phyloP scores from a whole-genome alignment of 2,329 filamentous ascomycete species.

The Byssoonygena ceratinophila region DNA sequence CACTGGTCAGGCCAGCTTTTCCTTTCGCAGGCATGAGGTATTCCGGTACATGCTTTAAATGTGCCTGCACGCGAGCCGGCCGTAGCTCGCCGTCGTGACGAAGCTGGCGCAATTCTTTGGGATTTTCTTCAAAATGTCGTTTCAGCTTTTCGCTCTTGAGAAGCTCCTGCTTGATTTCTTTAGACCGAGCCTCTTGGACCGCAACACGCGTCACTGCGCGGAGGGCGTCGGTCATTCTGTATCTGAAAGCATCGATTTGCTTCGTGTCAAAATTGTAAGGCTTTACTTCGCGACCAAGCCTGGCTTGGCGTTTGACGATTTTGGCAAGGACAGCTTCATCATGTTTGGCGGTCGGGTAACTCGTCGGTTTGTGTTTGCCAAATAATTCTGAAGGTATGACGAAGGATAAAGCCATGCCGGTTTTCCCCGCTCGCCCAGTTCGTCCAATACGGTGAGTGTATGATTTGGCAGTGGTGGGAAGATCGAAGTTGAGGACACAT shows the following conservation, averaged over 20 bases:
- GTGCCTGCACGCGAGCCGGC: constrained; percentile 71
- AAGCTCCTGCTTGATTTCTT: constrained; percentile 79
- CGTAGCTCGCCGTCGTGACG: constrained; percentile 83
- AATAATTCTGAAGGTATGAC: constrained; percentile 72
- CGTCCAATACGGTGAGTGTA: constrained; percentile 96
- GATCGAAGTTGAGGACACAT: constrained; percentile 92
- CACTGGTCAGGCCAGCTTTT: constrained; percentile 54
- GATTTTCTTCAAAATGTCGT: constrained; percentile 94
- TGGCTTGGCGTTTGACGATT: constrained; percentile 67
- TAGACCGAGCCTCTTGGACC: constrained; percentile 76
- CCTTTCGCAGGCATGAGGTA: constrained; percentile 76
- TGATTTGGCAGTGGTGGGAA: constrained; percentile 75
- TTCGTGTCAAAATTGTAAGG: constrained; percentile 92
- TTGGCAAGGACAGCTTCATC: constrained; percentile 76
- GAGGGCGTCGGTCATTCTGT: constrained; percentile 86
- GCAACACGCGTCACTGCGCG: constrained; percentile 81
- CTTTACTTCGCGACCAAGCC: constrained; percentile 69
- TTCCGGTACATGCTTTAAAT: constrained; percentile 88
- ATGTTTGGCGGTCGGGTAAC: constrained; percentile 60
- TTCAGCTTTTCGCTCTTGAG: constrained; percentile 90
- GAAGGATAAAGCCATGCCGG: constrained; percentile 93
- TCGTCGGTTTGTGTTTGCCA: constrained; percentile 81
- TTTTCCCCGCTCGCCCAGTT: constrained; percentile 80
- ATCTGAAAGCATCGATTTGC: constrained; percentile 86
- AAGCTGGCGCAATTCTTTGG: constrained; percentile 72